phyloP scores from a whole-genome alignment of 352 stramenopile genomes.

The Globisporangium carolinianum region DNA sequence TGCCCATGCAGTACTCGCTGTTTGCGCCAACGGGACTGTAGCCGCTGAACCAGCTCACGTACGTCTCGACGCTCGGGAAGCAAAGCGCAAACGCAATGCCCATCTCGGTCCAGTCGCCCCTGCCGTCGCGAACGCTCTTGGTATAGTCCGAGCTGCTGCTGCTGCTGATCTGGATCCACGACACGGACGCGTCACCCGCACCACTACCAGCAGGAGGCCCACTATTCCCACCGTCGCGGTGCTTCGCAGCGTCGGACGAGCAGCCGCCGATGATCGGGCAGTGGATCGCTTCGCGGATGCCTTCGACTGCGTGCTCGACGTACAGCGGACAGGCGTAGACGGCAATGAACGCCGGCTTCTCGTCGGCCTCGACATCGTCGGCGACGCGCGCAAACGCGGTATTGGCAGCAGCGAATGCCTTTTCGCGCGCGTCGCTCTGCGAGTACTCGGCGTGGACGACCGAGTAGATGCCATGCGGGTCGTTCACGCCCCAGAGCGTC shows the following conservation, averaged over 20 bases:
- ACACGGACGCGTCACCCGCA: slow-evolving; percentile 39
- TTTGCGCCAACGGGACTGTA: slow-evolving; percentile 73
- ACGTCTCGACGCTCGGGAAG: slow-evolving; percentile 82
- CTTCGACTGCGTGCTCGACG: slow-evolving; percentile 77
- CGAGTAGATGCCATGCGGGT: slow-evolving; percentile 74
- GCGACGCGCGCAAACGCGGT: slow-evolving; percentile 48
- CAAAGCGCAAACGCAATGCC: slow-evolving; percentile 77
- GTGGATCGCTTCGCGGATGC: slow-evolving; percentile 70
- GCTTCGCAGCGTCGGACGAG: slow-evolving; percentile 69
- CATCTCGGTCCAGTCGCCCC: slow-evolving; percentile 77
- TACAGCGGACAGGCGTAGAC: slow-evolving; percentile 79
- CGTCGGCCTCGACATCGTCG: slow-evolving; percentile 46
- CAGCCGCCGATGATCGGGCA: slow-evolving; percentile 81
- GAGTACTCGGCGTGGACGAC: slow-evolving; percentile 78
- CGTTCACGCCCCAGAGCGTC: slow-evolving; percentile 82
- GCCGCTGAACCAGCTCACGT: slow-evolving; percentile 83
- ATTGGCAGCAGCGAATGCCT: slow-evolving; percentile 69
- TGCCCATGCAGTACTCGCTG: slow-evolving; percentile 80
- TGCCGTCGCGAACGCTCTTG: slow-evolving; percentile 62
- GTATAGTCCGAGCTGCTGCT: slow-evolving; percentile 75
- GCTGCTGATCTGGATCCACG: slow-evolving; percentile 85
- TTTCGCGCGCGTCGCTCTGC: slow-evolving; percentile 70
- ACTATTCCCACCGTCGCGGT: slow-evolving; percentile 32
- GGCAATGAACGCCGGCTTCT: slow-evolving; percentile 74
- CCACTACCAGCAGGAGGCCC: too few relatives aligned